Percentiles rank a stretch among this genome's conserved stretches.
Evolutionary conservation across 2,329 filamentous ascomycete genomes (phyloP).

Genomic region (Penicillium sp.): DNA sequence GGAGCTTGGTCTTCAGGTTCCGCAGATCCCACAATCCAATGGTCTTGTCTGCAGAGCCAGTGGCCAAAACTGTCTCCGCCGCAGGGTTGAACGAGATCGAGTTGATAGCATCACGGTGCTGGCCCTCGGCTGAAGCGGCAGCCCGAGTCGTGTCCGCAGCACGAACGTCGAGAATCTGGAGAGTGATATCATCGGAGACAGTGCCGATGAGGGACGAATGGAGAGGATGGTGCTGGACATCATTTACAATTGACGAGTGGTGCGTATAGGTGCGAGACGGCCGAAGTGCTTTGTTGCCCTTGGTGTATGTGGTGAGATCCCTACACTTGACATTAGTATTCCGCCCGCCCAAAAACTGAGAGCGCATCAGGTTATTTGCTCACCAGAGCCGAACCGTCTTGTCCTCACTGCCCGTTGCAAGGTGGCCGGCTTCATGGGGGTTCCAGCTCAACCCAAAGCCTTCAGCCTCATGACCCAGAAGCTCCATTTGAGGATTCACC

Average conservation of each 20-base stretch:
- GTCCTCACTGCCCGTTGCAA: slow-evolving; percentile 90
- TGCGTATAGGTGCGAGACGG: slow-evolving; percentile 77
- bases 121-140: slow-evolving; percentile 65
- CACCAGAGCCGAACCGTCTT: slow-evolving; percentile 88
- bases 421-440: slow-evolving; percentile 73
- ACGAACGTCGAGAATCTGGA: slow-evolving; percentile 88
- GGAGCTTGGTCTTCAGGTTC: slow-evolving; percentile 83
- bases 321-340: slow-evolving; percentile 41
- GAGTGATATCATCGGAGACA: slow-evolving; percentile 89
- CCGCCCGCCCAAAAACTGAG: neutral
- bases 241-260: slow-evolving; percentile 89
- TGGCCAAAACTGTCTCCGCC: slow-evolving; percentile 85
- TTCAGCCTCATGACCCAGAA: slow-evolving; percentile 80
- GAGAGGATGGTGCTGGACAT: slow-evolving; percentile 90
- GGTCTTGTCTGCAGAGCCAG: slow-evolving; percentile 91
- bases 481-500: slow-evolving; percentile 76
- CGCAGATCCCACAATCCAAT: slow-evolving; percentile 94
- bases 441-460: slow-evolving; percentile 94
- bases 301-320: slow-evolving; percentile 75
- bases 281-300: slow-evolving; percentile 66
- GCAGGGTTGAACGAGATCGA: slow-evolving; percentile 91
- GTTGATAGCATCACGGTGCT: slow-evolving; percentile 91
- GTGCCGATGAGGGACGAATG: slow-evolving; percentile 83
- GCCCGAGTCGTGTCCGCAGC: slow-evolving; percentile 63
- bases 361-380: slow-evolving; percentile 30